Percentiles rank a stretch among this genome's conserved stretches.
phyloP scores from a whole-genome alignment of 2,329 filamentous ascomycete species.

The Xylariaceae sp. region DNA sequence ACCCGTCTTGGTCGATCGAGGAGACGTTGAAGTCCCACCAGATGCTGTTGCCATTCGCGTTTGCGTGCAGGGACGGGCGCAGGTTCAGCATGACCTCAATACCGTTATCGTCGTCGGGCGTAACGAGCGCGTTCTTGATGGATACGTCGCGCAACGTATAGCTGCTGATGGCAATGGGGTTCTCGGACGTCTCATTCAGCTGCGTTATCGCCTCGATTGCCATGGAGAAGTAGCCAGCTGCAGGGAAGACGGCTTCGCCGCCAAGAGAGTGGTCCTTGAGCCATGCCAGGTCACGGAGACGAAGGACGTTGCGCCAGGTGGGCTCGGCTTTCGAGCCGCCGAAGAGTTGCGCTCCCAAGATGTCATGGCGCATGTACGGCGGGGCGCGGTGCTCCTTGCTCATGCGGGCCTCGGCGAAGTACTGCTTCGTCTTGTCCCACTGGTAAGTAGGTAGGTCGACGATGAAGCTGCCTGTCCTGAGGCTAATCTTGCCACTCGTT shows the following conservation, averaged over 20 bases:
- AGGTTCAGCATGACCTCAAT: constrained; percentile 23
- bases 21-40: constrained; percentile 3
- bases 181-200: neutral
- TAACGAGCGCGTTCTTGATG: constrained; percentile 31
- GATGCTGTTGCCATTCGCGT: too few relatives aligned
- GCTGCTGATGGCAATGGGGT: neutral
- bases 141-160: constrained; percentile 28
- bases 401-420: constrained; percentile 8
- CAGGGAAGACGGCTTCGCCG: constrained; percentile 6
- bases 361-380: constrained; percentile 6
- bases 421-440: constrained; percentile 5
- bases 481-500: neutral
- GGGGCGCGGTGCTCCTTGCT: constrained; percentile 8
- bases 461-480: neutral
- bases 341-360: neutral
- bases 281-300: constrained; percentile 16
- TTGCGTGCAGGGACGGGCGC: neutral
- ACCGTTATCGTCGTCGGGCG: constrained; percentile 28
- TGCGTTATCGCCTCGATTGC: constrained; percentile 12
- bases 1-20: neutral
- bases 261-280: constrained; percentile 10
- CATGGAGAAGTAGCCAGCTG: constrained; percentile 10
- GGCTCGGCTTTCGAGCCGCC: neutral
- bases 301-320: constrained; percentile 17
- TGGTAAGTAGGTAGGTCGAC: constrained; percentile 20